Percentiles rank a stretch among this genome's conserved stretches.
These are phyloP conservation scores for Exophiala aquamarina DNA, from an alignment of 2,329 filamentous ascomycete genomes.

Conservation along the genomic window DNA sequence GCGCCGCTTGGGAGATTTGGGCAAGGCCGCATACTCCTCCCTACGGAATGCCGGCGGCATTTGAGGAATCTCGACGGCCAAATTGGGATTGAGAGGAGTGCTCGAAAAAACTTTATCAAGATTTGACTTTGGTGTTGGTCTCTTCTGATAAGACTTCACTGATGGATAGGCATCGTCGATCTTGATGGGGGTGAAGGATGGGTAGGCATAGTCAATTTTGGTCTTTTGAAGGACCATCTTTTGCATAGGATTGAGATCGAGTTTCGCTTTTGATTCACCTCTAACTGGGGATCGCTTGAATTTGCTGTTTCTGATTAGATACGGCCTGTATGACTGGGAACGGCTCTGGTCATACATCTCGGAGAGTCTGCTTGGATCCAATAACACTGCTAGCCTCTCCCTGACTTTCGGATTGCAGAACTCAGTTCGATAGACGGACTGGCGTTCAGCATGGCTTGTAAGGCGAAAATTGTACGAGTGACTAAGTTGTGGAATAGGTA, in stretches of 20 bases:
- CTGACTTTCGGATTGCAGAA: constrained; percentile 14
- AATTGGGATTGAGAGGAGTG: constrained; percentile 12
- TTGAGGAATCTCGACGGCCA: constrained; percentile 51
- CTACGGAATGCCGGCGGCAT: constrained; percentile 40
- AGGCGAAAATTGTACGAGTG: constrained; percentile 13
- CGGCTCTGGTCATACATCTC: constrained; percentile 14
- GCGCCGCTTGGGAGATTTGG: constrained; percentile 39
- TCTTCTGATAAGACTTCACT: constrained; percentile 8
- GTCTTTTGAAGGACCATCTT: constrained; percentile 23
- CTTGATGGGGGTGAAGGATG: neutral
- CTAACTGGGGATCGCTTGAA: constrained; percentile 19
- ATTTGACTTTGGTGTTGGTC: constrained; percentile 9
- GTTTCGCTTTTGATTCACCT: constrained; percentile 5
- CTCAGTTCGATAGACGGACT: constrained; percentile 15
- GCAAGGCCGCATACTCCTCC: constrained; percentile 41
- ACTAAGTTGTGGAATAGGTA: constrained; percentile 23
- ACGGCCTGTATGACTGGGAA: neutral
- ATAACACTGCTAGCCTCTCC: constrained; percentile 16
- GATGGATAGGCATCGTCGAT: constrained; percentile 11
- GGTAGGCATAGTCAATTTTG: constrained; percentile 21
- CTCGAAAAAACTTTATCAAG: constrained; percentile 5
- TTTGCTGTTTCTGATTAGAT: constrained; percentile 12
- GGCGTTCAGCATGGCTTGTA: constrained; percentile 16
- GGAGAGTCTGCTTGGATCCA: constrained; percentile 19
- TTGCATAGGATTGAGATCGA: constrained; percentile 18